phyloP scores from a whole-genome alignment of 2,329 filamentous ascomycete species.

The Emmonsiellopsis sp. region DNA sequence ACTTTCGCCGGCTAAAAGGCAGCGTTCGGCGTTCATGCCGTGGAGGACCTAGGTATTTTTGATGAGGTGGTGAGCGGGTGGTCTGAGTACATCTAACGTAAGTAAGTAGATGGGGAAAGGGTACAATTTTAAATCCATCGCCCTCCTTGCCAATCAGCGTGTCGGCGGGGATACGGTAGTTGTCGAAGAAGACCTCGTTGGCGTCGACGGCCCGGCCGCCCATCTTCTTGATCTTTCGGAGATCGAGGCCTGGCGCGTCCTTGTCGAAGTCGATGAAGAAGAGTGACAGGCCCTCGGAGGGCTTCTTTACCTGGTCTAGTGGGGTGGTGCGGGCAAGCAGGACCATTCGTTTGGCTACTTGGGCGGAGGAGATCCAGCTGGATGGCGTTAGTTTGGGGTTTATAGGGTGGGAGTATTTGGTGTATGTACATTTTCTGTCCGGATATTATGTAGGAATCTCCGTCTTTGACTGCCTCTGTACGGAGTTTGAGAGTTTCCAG shows the following conservation, averaged over 20 bases:
- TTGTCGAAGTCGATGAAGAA: slow-evolving; percentile 72
- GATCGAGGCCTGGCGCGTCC: slow-evolving; percentile 48
- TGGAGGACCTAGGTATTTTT: slow-evolving; percentile 48
- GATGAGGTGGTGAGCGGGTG: neutral
- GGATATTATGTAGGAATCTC: slow-evolving; percentile 54
- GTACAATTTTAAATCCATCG: slow-evolving; percentile 63
- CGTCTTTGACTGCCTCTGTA: slow-evolving; percentile 54
- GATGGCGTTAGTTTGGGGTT: slow-evolving; percentile 5
- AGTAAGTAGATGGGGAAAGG: neutral
- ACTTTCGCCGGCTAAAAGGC: slow-evolving; percentile 67
- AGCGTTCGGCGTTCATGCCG: slow-evolving; percentile 71
- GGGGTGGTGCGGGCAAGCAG: slow-evolving; percentile 68
- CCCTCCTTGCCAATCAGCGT: slow-evolving; percentile 62
- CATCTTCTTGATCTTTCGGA: slow-evolving; percentile 75
- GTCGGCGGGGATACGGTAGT: slow-evolving; percentile 56
- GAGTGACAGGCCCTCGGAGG: slow-evolving; percentile 65
- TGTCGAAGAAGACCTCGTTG: slow-evolving; percentile 82
- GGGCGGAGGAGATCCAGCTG: slow-evolving; percentile 72
- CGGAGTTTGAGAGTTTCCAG: slow-evolving; percentile 65
- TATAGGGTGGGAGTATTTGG: neutral
- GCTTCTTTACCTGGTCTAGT: slow-evolving; percentile 55
- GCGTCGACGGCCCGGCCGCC: slow-evolving; percentile 72
- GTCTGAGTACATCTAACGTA: neutral
- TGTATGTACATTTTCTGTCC: slow-evolving; percentile 61
- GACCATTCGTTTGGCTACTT: slow-evolving; percentile 76